Percentiles rank a stretch among this genome's conserved stretches.
Conservation (phyloP, 2,329 filamentous ascomycete species). For the Hymenotorrendiella dingleyae region DNA sequence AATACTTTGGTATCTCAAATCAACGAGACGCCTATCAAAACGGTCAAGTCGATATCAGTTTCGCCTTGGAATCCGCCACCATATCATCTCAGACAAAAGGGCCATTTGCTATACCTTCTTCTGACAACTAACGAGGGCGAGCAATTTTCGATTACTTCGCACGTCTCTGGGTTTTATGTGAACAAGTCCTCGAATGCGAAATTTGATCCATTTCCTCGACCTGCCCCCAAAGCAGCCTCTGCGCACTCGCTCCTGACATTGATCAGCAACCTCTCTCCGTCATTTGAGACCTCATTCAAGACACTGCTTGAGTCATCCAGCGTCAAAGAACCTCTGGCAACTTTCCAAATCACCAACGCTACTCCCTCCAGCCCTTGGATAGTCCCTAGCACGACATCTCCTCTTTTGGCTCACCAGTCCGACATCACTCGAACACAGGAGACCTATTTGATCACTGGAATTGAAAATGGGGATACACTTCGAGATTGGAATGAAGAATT, state of each 20-base stretch:
- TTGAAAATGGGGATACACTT: slow-evolving; percentile 89
- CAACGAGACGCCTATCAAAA: slow-evolving; percentile 71
- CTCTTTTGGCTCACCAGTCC: slow-evolving; percentile 64
- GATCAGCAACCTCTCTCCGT: slow-evolving; percentile 72
- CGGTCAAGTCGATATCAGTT: slow-evolving; percentile 79
- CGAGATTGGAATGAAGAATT: slow-evolving; percentile 99
- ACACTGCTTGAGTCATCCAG: slow-evolving; percentile 80
- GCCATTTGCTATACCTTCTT: slow-evolving; percentile 85
- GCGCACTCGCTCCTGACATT: slow-evolving; percentile 84
- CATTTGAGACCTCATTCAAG: slow-evolving; percentile 71
- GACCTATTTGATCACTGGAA: slow-evolving; percentile 80
- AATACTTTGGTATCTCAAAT: slow-evolving; percentile 64
- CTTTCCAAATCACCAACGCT: slow-evolving; percentile 93
- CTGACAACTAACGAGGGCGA: slow-evolving; percentile 91
- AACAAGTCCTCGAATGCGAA: slow-evolving; percentile 94
- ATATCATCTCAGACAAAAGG: slow-evolving; percentile 82
- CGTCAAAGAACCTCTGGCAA: slow-evolving; percentile 79
- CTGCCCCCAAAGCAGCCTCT: slow-evolving; percentile 68
- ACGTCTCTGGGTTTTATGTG: slow-evolving; percentile 92
- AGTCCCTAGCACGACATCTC: slow-evolving; percentile 62
- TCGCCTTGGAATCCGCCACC: slow-evolving; percentile 97
- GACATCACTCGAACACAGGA: slow-evolving; percentile 91
- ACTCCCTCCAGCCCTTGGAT: slow-evolving; percentile 91
- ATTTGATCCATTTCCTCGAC: slow-evolving; percentile 83
- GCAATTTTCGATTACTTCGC: slow-evolving; percentile 86